These are phyloP conservation scores for Amanita polypyramis DNA, from an alignment of 768 basidiomycete genomes.

Conservation along the genomic window DNA sequence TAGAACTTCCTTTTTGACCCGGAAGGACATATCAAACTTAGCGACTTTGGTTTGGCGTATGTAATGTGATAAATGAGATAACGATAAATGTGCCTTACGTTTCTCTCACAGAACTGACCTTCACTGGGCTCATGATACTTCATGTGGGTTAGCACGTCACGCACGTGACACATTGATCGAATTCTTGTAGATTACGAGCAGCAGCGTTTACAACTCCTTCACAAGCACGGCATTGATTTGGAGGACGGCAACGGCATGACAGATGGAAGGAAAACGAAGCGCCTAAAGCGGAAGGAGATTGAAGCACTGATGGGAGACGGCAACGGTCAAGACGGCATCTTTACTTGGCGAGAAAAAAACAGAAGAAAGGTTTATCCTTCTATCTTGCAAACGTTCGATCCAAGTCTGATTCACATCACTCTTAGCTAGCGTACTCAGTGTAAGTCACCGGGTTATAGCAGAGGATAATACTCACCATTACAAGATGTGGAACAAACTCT, in stretches of 20 bases:
- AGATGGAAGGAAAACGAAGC: constrained; percentile 66
- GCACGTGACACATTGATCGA: constrained; percentile 11
- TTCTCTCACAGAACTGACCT: constrained; percentile 59
- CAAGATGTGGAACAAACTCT: constrained; percentile 76
- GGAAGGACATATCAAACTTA: constrained; percentile 87
- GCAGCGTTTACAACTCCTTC: constrained; percentile 78
- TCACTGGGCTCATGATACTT: constrained; percentile 96
- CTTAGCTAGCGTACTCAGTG: constrained; percentile 82
- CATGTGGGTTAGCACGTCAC: constrained; percentile 38
- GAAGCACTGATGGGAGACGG: constrained; percentile 79
- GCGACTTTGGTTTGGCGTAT: constrained; percentile 93
- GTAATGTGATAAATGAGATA: constrained; percentile 24
- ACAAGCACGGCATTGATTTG: constrained; percentile 92
- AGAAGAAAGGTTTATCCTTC: constrained; percentile 58
- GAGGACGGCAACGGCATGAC: constrained; percentile 60
- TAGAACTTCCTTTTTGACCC: constrained; percentile 95
- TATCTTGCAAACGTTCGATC: constrained; percentile 6
- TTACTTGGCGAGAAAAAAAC: constrained; percentile 95
- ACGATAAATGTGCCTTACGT: constrained; percentile 11
- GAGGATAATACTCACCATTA: constrained; percentile 12
- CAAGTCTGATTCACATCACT: constrained; percentile 13
- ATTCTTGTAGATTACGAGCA: constrained; percentile 75
- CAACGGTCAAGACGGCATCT: constrained; percentile 71
- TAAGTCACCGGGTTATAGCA: constrained; percentile 29
- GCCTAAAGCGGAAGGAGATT: constrained; percentile 72